A percentile compares a stretch with the other conserved stretches of the same genome.
phyloP scores from a whole-genome alignment of 2,329 filamentous ascomycete genomes.

The Ophiostoma quercus region DNA sequence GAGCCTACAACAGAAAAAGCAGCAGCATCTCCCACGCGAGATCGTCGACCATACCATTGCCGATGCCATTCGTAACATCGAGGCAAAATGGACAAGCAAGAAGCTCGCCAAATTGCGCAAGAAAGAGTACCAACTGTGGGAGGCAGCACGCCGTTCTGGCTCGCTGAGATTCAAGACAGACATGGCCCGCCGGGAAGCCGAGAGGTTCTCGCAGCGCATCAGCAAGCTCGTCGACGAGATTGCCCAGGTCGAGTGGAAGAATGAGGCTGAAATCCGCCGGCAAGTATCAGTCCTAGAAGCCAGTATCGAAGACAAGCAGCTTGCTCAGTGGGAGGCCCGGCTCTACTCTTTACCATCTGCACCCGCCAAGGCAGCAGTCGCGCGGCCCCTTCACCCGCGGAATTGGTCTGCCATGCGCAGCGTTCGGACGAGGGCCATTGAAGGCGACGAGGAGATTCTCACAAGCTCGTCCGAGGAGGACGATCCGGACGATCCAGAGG shows the following conservation, averaged over 20 bases:
- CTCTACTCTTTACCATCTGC: constrained; percentile 37
- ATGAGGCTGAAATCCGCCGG: constrained; percentile 46
- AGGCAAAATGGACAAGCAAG: constrained; percentile 51
- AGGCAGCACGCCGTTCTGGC: constrained; percentile 43
- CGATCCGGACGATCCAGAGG: constrained; percentile 11
- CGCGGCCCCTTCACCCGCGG: not conserved
- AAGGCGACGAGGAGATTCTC: constrained; percentile 45
- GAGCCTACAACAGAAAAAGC: constrained; percentile 26
- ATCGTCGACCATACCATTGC: constrained; percentile 51
- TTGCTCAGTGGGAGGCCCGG: constrained; percentile 45
- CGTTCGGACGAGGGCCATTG: constrained; percentile 17
- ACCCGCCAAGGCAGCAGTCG: constrained; percentile 22
- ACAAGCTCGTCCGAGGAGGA: constrained; percentile 40
- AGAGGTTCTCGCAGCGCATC: constrained; percentile 48
- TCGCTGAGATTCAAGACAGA: constrained; percentile 41
- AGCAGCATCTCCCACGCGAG: constrained; percentile 37
- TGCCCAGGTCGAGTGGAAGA: constrained; percentile 46
- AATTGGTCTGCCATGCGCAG: not conserved
- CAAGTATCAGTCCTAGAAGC: constrained; percentile 58
- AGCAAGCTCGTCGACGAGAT: constrained; percentile 52
- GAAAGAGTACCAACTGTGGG: constrained; percentile 60
- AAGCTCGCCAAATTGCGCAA: constrained; percentile 52
- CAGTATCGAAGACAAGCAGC: constrained; percentile 57
- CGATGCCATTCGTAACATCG: constrained; percentile 49
- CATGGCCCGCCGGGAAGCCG: constrained; percentile 40